Base-by-base conservation (phyloP, 495 filamentous ascomycete species). In the Wilcoxina mikolae region DNA sequence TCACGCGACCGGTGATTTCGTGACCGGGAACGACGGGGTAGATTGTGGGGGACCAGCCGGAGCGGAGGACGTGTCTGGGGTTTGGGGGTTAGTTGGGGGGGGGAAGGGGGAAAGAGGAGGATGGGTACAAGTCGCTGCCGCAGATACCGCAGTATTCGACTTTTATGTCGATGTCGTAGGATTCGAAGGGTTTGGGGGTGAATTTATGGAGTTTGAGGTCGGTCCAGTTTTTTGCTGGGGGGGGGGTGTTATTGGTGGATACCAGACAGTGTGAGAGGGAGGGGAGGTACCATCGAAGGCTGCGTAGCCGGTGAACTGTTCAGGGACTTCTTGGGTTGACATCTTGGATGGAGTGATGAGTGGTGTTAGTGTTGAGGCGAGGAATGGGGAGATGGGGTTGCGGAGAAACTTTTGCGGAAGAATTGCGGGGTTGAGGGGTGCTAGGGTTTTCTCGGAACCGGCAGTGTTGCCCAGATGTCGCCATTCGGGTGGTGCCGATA, bases 161-260 rank as follows among this genome's bases (percentile, higher is more conserved):
- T 68, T 75, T 73, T 66, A 78, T 67, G 60, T 78, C 74, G 43
- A 79, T 74, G 59, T 78, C 75, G 57, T 78, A 73, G 59, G 75
- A 73, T 43, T 73, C 74, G 47, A 79, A 78, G 4, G 76, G 76
- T 66, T 78, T 78, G 3, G 76, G 74, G 25, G 68, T 68, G 66
- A 76, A 74, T 59, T 76, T 76, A 42, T 72, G 56, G 4, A 56
- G 41, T 3, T 31, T 48, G 2, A 62, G 51, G 23, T 52, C 25
- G 3, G 59, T 49, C 59, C 51, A 61, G 4, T 25, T 46, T 27
- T 62, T 41, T 41, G 59, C 55, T 35, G 42, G 10, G 18, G 26
- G n/a, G 42, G 10, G 4, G 22, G 4, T 31, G 45, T 58, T 51
- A 49, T 29, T 35, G 15, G 15, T 7, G 9, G 24, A 3, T 18